A percentile compares a stretch with the other conserved stretches of the same genome.
Evolutionary conservation across 768 basidiomycete genomes (phyloP).

Genomic region (Gloeophyllum trabeum): DNA sequence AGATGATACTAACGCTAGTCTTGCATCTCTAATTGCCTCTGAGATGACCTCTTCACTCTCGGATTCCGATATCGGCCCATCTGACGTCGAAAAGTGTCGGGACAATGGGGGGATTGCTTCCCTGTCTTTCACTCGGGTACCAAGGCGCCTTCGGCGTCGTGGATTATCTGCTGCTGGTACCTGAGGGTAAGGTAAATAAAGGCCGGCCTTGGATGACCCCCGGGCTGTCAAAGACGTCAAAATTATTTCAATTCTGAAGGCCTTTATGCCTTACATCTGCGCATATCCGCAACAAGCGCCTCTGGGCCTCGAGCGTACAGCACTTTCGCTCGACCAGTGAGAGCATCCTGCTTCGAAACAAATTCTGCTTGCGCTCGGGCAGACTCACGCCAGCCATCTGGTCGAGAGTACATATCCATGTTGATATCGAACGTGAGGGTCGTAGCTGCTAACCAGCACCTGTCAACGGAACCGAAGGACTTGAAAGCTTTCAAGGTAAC

Average conservation of each 20-base stretch:
- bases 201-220: conserved; percentile 30
- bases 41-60: conserved; percentile 53
- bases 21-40: conserved; percentile 60
- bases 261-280: no score
- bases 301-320: conserved; percentile 19
- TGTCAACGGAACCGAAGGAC: conserved; percentile 23
- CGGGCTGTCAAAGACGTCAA: conserved; percentile 12
- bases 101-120: no score
- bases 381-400: conserved; percentile 38
- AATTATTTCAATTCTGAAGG: no score
- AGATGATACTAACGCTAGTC: conserved; percentile 45
- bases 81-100: no score
- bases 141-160: no score
- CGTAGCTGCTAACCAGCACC: conserved; percentile 60
- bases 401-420: conserved; percentile 62
- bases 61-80: conserved; percentile 38
- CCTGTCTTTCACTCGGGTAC: no score
- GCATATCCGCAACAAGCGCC: no score
- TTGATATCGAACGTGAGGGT: conserved; percentile 38
- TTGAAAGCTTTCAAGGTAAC: conserved; percentile 40
- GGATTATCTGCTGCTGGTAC: no score
- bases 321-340: conserved; percentile 50
- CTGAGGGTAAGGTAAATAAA: conserved; percentile 35
- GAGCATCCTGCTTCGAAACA: conserved; percentile 55
- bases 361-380: conserved; percentile 52